Base-by-base conservation (phyloP, 768 basidiomycete genomes). In the Boletales sp. region DNA sequence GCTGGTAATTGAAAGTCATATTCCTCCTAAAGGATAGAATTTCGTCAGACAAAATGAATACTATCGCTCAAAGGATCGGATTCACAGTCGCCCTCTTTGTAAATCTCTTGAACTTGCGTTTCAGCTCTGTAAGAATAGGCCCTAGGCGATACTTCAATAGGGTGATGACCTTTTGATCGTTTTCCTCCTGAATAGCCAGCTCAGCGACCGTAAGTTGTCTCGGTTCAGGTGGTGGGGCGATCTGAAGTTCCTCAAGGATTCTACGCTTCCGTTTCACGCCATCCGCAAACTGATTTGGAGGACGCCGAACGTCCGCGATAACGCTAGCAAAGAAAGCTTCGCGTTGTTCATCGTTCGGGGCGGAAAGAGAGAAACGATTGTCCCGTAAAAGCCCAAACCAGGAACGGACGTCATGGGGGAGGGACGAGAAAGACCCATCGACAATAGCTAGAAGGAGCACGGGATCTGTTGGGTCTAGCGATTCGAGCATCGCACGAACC, bases 71-170 rank as follows among this genome's bases (percentile, higher is more conserved):
- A 27, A 41, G 29, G 45, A 49, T 45, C 15, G 19, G 4, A 74
- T 84, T 63, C 58, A 94, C 93, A 53, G 74, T 75, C 38, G 89
- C 87, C 34, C 78, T 72, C 70, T 92, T 92, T 0, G 84, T 87
- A 63, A 97, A 94, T 57, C 87, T 77, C 75, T 93, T 92, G 66
- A 87, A 94, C 71, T 94, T 93, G 66, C 90, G 81, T 73, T 91
- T 93, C 58, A 99, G 72, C 64, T 97, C 93, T 2, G 80, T 80
- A 45, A 98, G 71, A 43, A 98, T 86, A 2, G 89, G 89, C 2
- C 90, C 89, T n/a, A 98, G 77, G n/a, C 91, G 81, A 61, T 86
- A 90, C 67, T 92, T 90, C 57, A 99, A 73, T 59, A 94, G 68
- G 40, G 92, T 90, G 45, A 91, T 76, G 24, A 85, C 74, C 53